phyloP scores from a whole-genome alignment of 331 rosid species.

The Cydonia oblonga region DNA sequence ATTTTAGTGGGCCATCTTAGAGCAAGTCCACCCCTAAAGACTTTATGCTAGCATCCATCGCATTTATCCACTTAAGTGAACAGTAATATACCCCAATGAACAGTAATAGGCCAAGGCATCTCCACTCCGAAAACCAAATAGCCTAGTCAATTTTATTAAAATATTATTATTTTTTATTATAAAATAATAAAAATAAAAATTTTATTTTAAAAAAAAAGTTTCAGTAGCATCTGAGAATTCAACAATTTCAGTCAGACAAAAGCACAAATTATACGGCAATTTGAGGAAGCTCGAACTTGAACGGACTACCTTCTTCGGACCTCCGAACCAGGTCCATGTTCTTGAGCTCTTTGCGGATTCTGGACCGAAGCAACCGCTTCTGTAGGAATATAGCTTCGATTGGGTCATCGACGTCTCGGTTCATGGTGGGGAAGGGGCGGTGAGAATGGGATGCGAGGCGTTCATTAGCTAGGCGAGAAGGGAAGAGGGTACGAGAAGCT shows the following conservation, averaged over 20 bases:
- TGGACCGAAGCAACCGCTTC: slow-evolving; percentile 49
- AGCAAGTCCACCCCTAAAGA: no score
- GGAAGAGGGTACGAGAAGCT: no score
- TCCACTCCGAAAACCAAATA: no score
- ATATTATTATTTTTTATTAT: no score
- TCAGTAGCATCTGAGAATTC: slow-evolving; percentile 33
- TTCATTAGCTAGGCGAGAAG: no score
- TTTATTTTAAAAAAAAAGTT: fast-evolving
- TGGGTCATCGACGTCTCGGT: slow-evolving; percentile 14
- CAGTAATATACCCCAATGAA: no score
- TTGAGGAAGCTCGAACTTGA: not conserved
- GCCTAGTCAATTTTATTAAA: no score
- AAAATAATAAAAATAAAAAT: no score
- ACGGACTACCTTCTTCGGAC: slow-evolving; percentile 59
- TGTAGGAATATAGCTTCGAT: slow-evolving; percentile 49
- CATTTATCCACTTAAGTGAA: no score
- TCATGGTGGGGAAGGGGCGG: slow-evolving; percentile 11
- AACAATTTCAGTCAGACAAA: not conserved
- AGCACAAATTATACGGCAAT: not conserved
- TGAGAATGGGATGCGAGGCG: not conserved
- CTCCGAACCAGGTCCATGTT: slow-evolving; percentile 53
- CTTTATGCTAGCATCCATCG: no score
- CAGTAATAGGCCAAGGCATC: no score
- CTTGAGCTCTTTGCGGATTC: slow-evolving; percentile 58
- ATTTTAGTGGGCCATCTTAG: no score